phyloP scores from a whole-genome alignment of 176 grass and related monocot genomes.

The Saccharum officinarum region DNA sequence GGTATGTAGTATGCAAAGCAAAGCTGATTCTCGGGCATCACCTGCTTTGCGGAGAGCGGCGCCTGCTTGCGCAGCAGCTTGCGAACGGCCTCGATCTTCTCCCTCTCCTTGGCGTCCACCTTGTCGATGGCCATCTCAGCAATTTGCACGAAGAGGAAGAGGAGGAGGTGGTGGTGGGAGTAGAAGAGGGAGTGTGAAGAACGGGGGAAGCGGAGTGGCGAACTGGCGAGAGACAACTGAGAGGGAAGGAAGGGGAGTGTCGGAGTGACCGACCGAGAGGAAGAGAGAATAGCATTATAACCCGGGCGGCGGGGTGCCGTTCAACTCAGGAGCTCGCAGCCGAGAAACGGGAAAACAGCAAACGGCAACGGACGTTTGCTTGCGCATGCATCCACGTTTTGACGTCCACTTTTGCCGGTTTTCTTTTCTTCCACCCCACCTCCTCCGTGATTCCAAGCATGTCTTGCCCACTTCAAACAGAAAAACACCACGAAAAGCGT shows the following conservation, averaged over 20 bases:
- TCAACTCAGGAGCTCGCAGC: conserved; percentile 1
- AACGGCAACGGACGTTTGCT: conserved; percentile 23
- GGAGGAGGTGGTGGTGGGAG: not conserved
- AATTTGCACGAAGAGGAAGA: not conserved
- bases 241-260: not conserved
- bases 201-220: not conserved
- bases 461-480: not conserved
- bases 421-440: not conserved
- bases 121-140: conserved; percentile 69
- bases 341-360: not conserved
- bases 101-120: conserved; percentile 69
- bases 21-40: not conserved
- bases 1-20: not conserved
- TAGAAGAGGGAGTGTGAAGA: conserved; percentile 15
- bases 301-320: conserved; percentile 27
- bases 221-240: not conserved
- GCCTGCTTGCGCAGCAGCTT: conserved; percentile 84
- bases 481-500: not conserved
- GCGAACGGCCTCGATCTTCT: conserved; percentile 75
- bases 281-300: conserved; percentile 39
- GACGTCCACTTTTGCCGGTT: conserved; percentile 29
- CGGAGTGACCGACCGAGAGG: not conserved
- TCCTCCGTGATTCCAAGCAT: not conserved
- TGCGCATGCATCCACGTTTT: not conserved
- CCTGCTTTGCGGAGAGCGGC: conserved; percentile 83